Evolutionary conservation across 1,284 basidiomycete species (phyloP), one percentile per base, ranked within the genome.

Genomic region (Fistulinella cinereoalba): DNA sequence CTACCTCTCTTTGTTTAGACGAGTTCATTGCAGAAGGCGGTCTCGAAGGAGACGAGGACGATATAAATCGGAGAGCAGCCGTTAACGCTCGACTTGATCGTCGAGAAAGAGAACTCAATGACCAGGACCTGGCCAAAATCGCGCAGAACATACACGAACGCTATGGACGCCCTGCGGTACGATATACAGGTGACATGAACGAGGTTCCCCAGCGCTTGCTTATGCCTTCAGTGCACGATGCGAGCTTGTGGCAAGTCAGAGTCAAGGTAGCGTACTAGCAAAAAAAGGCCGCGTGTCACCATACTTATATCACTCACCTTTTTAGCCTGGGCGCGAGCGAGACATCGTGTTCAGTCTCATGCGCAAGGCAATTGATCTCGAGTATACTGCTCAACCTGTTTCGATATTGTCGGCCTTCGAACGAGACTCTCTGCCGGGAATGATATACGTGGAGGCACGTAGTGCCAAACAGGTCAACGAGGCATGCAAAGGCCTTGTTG

Each of bases 221-320:
- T 36, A 98, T 99, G 95, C 96, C 96, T 28, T 91, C 88, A 13
- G 93, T 97, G 7, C 88, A 97, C 50, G 96, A 99, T 66, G 91
- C 96, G 6, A 95, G 84, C 62, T 71, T 99, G 56, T 99, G 94
- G 93, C 93, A 95, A 70, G 85, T 99, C 44, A 80, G 90, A 56
- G 93, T 96, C 58, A 94, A 94, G 79, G 91, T 90, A 59, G 47
- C 76, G 66, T n/a, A n/a, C n/a, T 34, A 29, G 15, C 25, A 11
- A 15, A 9, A 21, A 13, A 28, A 10, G 21, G 16, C 21, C 23
- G 43, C 15, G n/a, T 8, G 24, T 32, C 23, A 13, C 43, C 16
- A 50, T 34, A 44, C 43, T 33, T 45, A 49, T 37, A 21, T 7
- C 16, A 10, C n/a, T n/a, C n/a, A n/a, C 37, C 16, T 32, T 50